Evolutionary conservation across 2,329 filamentous ascomycete species (phyloP).

Genomic region (Ilyonectria mors-panacis): DNA sequence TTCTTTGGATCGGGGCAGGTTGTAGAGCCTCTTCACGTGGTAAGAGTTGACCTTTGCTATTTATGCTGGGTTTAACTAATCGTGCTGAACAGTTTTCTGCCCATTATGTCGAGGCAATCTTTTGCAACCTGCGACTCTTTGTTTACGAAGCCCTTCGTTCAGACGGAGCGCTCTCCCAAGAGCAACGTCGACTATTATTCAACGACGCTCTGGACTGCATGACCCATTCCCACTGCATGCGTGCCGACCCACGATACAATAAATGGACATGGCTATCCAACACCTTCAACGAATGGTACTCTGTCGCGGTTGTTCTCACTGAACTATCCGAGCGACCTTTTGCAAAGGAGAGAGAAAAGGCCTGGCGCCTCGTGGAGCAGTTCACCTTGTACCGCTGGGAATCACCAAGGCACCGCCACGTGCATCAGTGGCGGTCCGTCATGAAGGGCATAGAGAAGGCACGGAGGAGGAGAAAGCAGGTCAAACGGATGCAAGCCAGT

Average conservation of each 20-base stretch:
- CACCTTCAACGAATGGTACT: slow-evolving; percentile 1
- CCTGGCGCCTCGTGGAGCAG: background rate
- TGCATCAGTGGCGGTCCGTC: slow-evolving; percentile 1
- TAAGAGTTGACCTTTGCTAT: too few relatives aligned
- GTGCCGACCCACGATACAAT: background rate
- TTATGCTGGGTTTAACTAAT: too few relatives aligned
- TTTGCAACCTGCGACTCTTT: background rate
- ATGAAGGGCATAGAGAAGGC: background rate
- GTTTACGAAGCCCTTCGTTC: background rate
- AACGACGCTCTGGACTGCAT: background rate
- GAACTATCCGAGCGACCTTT: background rate
- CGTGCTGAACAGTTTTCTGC: too few relatives aligned
- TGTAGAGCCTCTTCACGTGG: too few relatives aligned
- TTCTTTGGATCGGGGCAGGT: too few relatives aligned
- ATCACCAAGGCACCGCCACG: background rate
- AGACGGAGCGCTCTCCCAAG: background rate
- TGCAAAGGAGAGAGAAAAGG: background rate
- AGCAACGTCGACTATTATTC: background rate
- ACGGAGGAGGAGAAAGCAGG: too few relatives aligned
- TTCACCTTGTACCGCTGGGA: slow-evolving; percentile 1
- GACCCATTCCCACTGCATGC: background rate
- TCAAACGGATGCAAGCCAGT: too few relatives aligned
- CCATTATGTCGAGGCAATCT: too few relatives aligned
- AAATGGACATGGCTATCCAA: slow-evolving; percentile 12
- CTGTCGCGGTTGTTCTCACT: background rate